phyloP scores from a whole-genome alignment of 2,329 filamentous ascomycete genomes.

The Monilinia fructigena region DNA sequence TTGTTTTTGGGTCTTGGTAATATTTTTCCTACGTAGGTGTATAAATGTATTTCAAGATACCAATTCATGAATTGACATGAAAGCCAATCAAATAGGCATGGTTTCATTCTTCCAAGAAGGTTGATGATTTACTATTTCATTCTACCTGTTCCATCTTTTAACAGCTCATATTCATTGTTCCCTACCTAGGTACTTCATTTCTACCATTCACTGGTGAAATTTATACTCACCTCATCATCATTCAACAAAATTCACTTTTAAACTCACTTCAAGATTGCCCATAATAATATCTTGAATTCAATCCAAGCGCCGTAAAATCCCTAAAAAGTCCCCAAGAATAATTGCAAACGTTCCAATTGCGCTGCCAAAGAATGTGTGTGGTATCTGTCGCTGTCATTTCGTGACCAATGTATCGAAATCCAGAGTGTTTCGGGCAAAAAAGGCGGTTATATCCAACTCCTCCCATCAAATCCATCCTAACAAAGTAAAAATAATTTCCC shows the following conservation, averaged over 20 bases:
- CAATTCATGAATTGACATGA: no score
- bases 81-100: no score
- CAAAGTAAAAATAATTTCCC: background rate
- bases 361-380: slow-evolving; percentile 18
- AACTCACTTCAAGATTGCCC: background rate
- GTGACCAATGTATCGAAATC: background rate
- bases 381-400: slow-evolving; percentile 18
- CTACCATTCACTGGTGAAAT: background rate
- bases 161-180: no score
- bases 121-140: no score
- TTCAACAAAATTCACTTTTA: background rate
- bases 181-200: no score
- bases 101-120: no score
- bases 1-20: no score
- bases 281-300: background rate
- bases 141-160: no score
- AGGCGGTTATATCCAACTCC: background rate
- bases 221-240: background rate
- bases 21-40: no score
- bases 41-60: no score
- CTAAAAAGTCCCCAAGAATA: background rate
- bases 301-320: background rate
- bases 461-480: background rate
- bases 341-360: background rate
- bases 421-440: background rate